A percentile compares a stretch with the other conserved stretches of the same genome.
Evolutionary conservation across 2,329 filamentous ascomycete species (phyloP).

Genomic region (Beauveria australis): DNA sequence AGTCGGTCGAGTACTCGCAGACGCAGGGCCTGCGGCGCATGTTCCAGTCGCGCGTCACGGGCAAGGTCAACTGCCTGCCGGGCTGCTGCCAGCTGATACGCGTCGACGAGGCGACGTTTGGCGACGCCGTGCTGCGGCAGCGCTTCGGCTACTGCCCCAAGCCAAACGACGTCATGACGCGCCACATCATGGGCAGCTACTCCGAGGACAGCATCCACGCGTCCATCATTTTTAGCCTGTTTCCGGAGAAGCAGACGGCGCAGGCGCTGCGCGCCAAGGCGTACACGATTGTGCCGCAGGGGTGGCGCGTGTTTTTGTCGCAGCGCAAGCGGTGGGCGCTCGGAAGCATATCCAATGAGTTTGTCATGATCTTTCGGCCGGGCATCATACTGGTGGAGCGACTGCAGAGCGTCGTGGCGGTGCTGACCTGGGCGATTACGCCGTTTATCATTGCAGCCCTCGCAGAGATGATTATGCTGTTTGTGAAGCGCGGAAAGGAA

Average conservation of each 20-base stretch:
- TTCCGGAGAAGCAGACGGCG: constrained; percentile 34
- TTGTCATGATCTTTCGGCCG: constrained; percentile 37
- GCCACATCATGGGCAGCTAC: constrained; percentile 40
- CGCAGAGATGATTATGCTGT: constrained; percentile 27
- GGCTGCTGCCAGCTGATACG: constrained; percentile 43
- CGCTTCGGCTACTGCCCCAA: constrained; percentile 41
- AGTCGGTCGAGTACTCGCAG: constrained; percentile 40
- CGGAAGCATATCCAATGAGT: constrained; percentile 40
- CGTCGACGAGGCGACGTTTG: constrained; percentile 40
- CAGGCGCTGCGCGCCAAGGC: constrained; percentile 39
- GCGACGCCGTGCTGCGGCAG: constrained; percentile 36
- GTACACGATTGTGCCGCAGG: constrained; percentile 37
- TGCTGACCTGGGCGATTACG: constrained; percentile 37
- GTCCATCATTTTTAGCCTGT: constrained; percentile 38
- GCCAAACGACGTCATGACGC: constrained; percentile 39
- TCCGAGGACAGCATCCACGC: constrained; percentile 43
- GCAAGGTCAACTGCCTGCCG: constrained; percentile 40
- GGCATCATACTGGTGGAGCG: constrained; percentile 35
- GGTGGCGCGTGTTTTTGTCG: constrained; percentile 38
- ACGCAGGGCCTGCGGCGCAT: constrained; percentile 38
- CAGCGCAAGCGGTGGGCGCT: constrained; percentile 42
- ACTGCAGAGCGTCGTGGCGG: constrained; percentile 36
- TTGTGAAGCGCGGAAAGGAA: constrained; percentile 23
- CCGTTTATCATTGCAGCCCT: constrained; percentile 36
- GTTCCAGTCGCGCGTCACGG: constrained; percentile 40